Evolutionary conservation across 768 basidiomycete genomes (phyloP).

Genomic region (Lentinula edodes): DNA sequence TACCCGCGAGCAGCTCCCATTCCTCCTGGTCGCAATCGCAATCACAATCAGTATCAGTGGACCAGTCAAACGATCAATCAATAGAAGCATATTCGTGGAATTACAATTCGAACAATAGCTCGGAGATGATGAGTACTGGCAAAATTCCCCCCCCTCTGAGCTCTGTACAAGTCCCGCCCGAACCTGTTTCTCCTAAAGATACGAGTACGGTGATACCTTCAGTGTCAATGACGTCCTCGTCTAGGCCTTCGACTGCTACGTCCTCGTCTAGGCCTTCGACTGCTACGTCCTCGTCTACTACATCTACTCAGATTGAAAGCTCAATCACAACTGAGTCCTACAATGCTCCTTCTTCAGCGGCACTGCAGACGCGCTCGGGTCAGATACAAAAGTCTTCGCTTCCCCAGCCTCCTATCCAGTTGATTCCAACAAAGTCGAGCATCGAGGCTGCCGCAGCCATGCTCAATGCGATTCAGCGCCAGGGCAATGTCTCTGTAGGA

Average conservation of each 20-base stretch:
- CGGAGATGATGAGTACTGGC: background rate
- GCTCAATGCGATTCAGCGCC: background rate
- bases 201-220: background rate
- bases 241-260: no score
- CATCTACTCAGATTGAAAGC: background rate
- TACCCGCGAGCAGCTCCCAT: conserved; percentile 1
- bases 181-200: background rate
- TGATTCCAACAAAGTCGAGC: background rate
- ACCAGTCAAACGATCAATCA: background rate
- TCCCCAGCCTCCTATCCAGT: background rate
- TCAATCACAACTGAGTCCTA: no score
- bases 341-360: no score
- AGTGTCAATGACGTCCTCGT: conserved; percentile 4
- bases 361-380: background rate
- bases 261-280: conserved; percentile 3
- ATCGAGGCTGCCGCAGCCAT: background rate
- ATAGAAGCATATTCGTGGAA: background rate
- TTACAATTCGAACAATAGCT: background rate
- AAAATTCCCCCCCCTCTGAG: background rate
- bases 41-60: background rate
- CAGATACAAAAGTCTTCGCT: background rate
- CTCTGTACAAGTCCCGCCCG: background rate
- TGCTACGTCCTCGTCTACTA: conserved; percentile 7
- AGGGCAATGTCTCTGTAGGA: background rate
- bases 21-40: background rate